Conservation (phyloP, 192 early-diverging fungal genomes). For the Endogone sp. region DNA sequence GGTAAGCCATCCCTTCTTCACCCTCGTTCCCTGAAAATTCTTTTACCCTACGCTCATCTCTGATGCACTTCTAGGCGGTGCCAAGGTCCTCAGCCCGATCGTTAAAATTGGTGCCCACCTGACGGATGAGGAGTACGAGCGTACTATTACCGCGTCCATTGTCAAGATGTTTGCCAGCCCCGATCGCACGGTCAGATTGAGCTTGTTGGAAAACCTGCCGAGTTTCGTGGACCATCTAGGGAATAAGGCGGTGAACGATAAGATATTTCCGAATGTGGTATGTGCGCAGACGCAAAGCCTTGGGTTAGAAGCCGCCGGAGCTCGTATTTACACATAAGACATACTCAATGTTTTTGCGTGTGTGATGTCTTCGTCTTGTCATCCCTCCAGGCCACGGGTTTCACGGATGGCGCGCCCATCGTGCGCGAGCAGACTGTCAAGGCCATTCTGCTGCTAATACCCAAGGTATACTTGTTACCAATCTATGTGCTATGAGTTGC, state of each 20-base stretch:
- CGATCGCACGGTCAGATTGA: conserved; percentile 83
- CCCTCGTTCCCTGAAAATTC: neutral
- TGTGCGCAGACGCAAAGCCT: too few relatives aligned
- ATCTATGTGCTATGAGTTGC: neutral
- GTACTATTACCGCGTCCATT: conserved; percentile 65
- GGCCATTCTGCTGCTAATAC: conserved; percentile 69
- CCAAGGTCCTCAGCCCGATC: conserved; percentile 73
- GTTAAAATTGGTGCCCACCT: conserved; percentile 79
- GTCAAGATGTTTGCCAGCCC: conserved; percentile 83
- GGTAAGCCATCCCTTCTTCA: conserved; percentile 22
- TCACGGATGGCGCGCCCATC: conserved; percentile 80
- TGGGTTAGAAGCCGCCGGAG: too few relatives aligned
- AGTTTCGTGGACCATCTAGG: conserved; percentile 67
- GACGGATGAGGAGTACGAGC: conserved; percentile 69
- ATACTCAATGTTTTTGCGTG: conserved; percentile 8
- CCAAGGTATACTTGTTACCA: conserved; percentile 54
- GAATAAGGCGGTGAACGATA: conserved; percentile 66
- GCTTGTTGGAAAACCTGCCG: conserved; percentile 77
- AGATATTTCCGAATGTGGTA: conserved; percentile 86
- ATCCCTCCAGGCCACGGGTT: conserved; percentile 66
- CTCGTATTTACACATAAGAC: too few relatives aligned
- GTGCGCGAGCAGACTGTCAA: conserved; percentile 93
- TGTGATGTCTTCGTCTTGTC: conserved; percentile 1
- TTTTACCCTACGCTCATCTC: neutral
- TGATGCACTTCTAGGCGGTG: conserved; percentile 36